phyloP scores from a whole-genome alignment of 176 grass and related monocot species.

The Raddia guianensis region DNA sequence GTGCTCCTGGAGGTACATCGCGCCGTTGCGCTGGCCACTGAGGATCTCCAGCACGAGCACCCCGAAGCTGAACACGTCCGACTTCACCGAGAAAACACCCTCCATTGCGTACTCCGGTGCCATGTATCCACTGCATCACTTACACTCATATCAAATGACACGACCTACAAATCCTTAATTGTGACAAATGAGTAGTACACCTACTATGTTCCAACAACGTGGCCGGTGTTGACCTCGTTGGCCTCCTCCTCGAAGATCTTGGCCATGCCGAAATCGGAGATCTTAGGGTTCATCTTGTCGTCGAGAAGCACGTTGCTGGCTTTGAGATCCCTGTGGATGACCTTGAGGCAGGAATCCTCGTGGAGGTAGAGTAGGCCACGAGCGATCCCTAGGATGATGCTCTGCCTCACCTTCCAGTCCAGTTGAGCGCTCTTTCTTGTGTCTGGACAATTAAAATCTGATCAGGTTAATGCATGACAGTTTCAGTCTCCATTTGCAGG shows the following conservation, averaged over 20 bases:
- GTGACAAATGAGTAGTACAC: neutral
- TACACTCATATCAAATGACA: neutral
- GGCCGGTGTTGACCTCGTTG: slow-evolving; percentile 66
- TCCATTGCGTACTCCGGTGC: slow-evolving; percentile 79
- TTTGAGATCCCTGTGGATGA: slow-evolving; percentile 88
- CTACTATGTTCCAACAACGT: slow-evolving; percentile 84
- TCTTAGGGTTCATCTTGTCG: slow-evolving; percentile 95
- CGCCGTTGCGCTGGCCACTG: slow-evolving; percentile 75
- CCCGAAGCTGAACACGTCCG: slow-evolving; percentile 89
- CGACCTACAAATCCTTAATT: neutral
- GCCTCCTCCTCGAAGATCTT: slow-evolving; percentile 72
- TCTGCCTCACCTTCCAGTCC: slow-evolving; percentile 76
- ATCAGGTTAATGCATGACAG: neutral
- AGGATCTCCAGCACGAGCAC: slow-evolving; percentile 90
- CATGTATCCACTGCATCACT: slow-evolving; percentile 76
- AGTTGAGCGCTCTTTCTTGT: slow-evolving; percentile 47
- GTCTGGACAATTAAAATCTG: slow-evolving; percentile 21
- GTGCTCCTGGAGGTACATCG: slow-evolving; percentile 59
- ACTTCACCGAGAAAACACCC: slow-evolving; percentile 89
- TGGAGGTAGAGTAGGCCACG: slow-evolving; percentile 88
- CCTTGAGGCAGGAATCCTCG: slow-evolving; percentile 77
- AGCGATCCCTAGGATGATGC: slow-evolving; percentile 79
- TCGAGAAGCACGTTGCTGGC: slow-evolving; percentile 93
- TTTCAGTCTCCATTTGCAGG: neutral
- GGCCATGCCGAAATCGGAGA: slow-evolving; percentile 97